Base-by-base conservation (phyloP, 2,329 filamentous ascomycete genomes). In the Cladosporium velox region DNA sequence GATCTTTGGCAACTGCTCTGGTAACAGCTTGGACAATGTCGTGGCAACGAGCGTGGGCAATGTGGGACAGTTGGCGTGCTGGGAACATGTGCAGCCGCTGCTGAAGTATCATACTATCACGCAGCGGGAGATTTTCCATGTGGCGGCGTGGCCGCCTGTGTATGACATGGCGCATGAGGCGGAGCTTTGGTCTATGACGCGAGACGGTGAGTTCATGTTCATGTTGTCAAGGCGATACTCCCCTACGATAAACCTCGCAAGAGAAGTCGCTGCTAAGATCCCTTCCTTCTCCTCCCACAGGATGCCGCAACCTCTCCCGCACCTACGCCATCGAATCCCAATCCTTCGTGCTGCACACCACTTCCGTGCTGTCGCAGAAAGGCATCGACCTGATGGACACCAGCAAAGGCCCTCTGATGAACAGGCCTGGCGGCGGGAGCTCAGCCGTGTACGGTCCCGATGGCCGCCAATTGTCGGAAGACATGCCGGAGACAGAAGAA, bases 261-360 rank as follows among this genome's bases (percentile, higher is more conserved):
- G 28, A 4, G 28, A 30, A 30, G 28, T n/a, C n/a, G n/a, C 28
- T 3, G n/a, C n/a, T 47, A 47, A 44, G 38, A 44, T 6, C 18
- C 7, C 18, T 26, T 34, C 30, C 12, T 35, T 14, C 3, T 34
- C 15, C 7, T 32, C 30, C 8, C 8, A 7, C 49, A 75, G 79
- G 79, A 4, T 81, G 78, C 65, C 79, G 78, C 34, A 79, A 71
- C 54, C 76, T 86, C 1, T 82, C 84, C 0, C 83, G 83, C 67
- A 80, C 82, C 0, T 87, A 87, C 69, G 86, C 86, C 1, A 82
- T 88, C 10, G 87, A 89, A 71, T 81, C 83, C 1, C 78, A 79
- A 10, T 74, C 83, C 0, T 88, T 84, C 67, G 86, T 88, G 0
- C 79, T 88, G 3, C 84, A 86, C 68, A 76, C 77, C 58, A 85